Evolutionary conservation across 2,329 filamentous ascomycete genomes (phyloP), one percentile per base, ranked within the genome.

Genomic region (Hirsutella rhossiliensis): DNA sequence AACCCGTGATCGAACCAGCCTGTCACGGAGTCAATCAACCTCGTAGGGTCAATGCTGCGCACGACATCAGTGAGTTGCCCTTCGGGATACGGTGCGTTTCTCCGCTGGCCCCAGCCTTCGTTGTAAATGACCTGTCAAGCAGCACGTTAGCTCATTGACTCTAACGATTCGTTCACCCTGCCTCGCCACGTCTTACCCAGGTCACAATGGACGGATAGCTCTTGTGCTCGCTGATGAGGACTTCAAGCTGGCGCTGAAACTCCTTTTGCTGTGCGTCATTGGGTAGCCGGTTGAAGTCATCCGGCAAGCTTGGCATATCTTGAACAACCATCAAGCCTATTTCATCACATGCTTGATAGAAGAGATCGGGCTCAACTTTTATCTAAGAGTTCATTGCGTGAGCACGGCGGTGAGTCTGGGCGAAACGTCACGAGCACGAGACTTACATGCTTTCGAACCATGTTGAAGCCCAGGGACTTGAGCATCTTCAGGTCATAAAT

Each of bases 1-100:
- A 72, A 78, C 0, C 79, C 79, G 20, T 84, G 78, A 44, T 86
- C 82, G 28, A 68, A 55, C 82, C 82, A 87, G 1, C 82, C 82
- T 0, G 70, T 76, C 0, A 72, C 75, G 1, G 79, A 65, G 56
- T 83, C 69, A 34, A 87, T 64, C 9, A 86, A 67, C 20, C 82
- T 65, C 0, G 78, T 80, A 0, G 80, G 74, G 51, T 87, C 82
- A 3, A 82, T 59, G 2, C 63, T 50, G 38, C 67, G 68, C 3
- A 85, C 69, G 0, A 70, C 56, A 1, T 73, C 64, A 0, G 77
- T 75, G 12, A 86, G 62, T 4, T 56, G 62, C 13, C 71, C 70
- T 48, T 85, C 81, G 0, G 78, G 76, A 49, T 68, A 70, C 8
- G 66, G 66, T 0, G 60, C 57, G 0, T 65, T 52, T 2, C 56